phyloP scores from a whole-genome alignment of 1,284 basidiomycete genomes.

The Rhodotorula glutinis region DNA sequence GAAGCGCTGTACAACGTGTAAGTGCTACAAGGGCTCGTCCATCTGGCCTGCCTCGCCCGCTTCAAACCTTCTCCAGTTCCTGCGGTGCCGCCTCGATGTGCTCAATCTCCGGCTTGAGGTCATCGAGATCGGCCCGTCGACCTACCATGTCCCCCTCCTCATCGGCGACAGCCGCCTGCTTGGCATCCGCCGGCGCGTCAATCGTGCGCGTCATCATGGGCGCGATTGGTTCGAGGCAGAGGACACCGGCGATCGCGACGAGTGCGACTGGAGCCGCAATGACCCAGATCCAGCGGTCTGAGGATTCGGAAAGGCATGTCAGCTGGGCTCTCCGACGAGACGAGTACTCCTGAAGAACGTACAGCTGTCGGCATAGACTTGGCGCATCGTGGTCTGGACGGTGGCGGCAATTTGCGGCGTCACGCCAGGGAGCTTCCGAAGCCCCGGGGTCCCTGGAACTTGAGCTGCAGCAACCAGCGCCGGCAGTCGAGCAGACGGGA shows the following conservation, averaged over 20 bases:
- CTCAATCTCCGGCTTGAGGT: background rate
- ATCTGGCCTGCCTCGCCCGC: background rate
- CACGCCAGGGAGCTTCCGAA: background rate
- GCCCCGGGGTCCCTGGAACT: background rate
- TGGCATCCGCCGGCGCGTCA: slow-evolving; percentile 5
- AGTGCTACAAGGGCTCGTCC: too few relatives aligned
- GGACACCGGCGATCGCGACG: background rate
- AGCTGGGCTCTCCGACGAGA: too few relatives aligned
- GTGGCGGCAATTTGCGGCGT: background rate
- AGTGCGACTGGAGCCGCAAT: slow-evolving; percentile 6
- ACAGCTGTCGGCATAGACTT: slow-evolving; percentile 7
- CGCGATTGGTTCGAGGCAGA: slow-evolving; percentile 4
- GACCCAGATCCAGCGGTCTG: slow-evolving; percentile 8
- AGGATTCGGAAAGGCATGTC: background rate
- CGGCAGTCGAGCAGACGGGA: background rate
- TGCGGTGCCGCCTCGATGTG: background rate
- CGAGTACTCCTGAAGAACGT: background rate
- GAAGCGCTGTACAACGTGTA: too few relatives aligned
- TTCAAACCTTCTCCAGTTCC: background rate
- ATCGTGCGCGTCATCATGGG: slow-evolving; percentile 5
- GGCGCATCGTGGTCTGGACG: background rate
- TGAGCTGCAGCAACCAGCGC: slow-evolving; percentile 1
- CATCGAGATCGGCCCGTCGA: background rate
- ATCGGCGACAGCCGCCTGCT: background rate
- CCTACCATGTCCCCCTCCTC: background rate